Evolutionary conservation across 768 basidiomycete species (phyloP).

Genomic region (Amanita pallidorosea): DNA sequence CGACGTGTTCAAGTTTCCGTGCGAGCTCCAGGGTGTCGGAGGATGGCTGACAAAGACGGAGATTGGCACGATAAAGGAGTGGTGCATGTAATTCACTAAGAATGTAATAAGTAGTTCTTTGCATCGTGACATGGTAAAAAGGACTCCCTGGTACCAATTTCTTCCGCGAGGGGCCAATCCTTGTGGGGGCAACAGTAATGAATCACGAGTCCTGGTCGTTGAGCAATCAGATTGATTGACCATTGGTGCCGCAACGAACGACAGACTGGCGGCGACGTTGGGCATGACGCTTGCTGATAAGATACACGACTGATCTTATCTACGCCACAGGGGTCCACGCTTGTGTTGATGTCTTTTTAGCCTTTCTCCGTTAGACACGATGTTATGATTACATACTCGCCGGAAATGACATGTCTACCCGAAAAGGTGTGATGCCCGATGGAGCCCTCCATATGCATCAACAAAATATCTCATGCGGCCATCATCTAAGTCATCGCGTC

Average conservation of each 20-base stretch:
- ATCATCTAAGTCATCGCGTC: no score
- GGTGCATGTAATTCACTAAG: conserved; percentile 51
- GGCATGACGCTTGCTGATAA: conserved; percentile 8
- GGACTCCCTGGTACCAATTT: conserved; percentile 36
- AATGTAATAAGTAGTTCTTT: neutral
- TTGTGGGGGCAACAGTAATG: conserved; percentile 61
- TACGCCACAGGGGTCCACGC: neutral
- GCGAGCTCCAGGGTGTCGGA: conserved; percentile 42
- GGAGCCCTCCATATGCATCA: no score
- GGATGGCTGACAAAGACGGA: conserved; percentile 46
- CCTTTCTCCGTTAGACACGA: neutral
- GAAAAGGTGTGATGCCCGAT: no score
- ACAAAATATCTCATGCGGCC: no score
- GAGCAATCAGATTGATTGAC: no score
- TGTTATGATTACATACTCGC: neutral
- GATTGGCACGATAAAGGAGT: conserved; percentile 51
- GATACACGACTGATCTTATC: neutral
- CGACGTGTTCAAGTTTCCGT: conserved; percentile 47
- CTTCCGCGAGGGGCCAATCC: conserved; percentile 60
- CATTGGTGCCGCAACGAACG: conserved; percentile 62
- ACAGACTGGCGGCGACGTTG: no score
- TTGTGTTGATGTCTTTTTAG: neutral
- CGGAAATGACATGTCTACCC: neutral
- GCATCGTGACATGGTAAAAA: neutral
- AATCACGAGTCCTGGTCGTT: no score